These are phyloP conservation scores for Myriosclerotinia duriaeana DNA, from an alignment of 2,329 filamentous ascomycete species.

Conservation along the genomic window DNA sequence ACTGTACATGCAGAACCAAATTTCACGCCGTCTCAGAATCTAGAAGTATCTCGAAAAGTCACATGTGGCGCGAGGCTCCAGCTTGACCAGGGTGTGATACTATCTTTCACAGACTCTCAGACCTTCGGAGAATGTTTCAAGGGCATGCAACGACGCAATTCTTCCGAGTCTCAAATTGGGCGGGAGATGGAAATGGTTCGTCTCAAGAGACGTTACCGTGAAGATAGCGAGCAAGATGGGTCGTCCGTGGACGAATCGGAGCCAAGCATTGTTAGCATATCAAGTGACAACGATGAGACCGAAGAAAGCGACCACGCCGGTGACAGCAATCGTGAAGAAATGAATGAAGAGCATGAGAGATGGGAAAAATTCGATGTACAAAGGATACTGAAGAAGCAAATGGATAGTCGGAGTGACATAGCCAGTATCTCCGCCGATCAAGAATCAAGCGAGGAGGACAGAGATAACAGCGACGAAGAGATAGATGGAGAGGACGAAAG, in stretches of 20 bases:
- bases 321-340: not conserved
- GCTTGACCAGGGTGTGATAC: not conserved
- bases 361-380: not conserved
- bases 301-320: not conserved
- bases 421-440: not conserved
- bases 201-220: not conserved
- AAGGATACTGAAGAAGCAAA: not conserved
- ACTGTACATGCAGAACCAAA: not conserved
- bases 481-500: not conserved
- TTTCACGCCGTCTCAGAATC: too few species aligned
- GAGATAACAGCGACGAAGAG: not conserved
- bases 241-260: not conserved
- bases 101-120: not conserved
- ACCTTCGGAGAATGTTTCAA: not conserved
- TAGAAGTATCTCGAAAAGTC: not conserved
- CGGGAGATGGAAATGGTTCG: not conserved
- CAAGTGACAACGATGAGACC: not conserved
- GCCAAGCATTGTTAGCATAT: not conserved
- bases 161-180: not conserved
- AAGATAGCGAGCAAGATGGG: slow-evolving; percentile 1
- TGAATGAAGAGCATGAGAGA: not conserved
- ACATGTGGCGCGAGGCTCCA: not conserved
- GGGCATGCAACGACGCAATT: not conserved
- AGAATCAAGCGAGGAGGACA: not conserved
- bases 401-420: not conserved